Evolutionary conservation across 1,284 basidiomycete genomes (phyloP), one percentile per base, ranked within the genome.

Genomic region (Pholiota adiposa): DNA sequence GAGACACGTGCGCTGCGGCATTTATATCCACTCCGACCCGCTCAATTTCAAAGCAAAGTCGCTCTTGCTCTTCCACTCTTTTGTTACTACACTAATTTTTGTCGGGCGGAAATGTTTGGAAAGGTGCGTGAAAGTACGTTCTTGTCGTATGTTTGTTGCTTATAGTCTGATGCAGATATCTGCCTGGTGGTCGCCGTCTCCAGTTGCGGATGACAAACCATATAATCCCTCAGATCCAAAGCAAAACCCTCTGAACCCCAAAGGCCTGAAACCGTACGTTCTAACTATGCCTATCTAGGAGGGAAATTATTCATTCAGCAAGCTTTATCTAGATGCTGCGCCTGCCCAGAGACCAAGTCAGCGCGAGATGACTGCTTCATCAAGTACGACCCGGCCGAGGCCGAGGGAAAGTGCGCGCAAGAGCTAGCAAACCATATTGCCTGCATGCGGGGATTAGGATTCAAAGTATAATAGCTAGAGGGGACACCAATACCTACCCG

Each of bases 331-430:
- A 95, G 90, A 64, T 98, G 96, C 72, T 98, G 96, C 70, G 96
- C 96, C 48, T 99, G 96, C 75, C 95, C 96, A 12, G 86, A 96
- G 68, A 97, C 96, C 0, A 99, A 99, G 76, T 85, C 89, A 6
- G 84, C 83, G 25, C 84, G 97, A 34, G 97, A 99, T 76, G 91
- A 96, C 67, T 99, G 97, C 77, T 98, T 97, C 82, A 79, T 98
- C 66, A 85, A 87, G 64, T 83, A 82, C 66, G 86, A 88, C 68
- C 76, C 87, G 6, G 84, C 86, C 40, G 86, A 88, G 63, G 91
- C 90, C 4, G 83, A 85, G 60, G 87, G 88, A 61, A 89, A 90
- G 72, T 98, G 96, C 79, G 86, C 83, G 69, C 87, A 91, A 55
- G 78, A 96, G 49, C 84, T 98, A 14, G 84, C 86, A 70, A 83